Base-by-base conservation (phyloP, 2,329 filamentous ascomycete genomes). In the Coniochaeta prunicola region DNA sequence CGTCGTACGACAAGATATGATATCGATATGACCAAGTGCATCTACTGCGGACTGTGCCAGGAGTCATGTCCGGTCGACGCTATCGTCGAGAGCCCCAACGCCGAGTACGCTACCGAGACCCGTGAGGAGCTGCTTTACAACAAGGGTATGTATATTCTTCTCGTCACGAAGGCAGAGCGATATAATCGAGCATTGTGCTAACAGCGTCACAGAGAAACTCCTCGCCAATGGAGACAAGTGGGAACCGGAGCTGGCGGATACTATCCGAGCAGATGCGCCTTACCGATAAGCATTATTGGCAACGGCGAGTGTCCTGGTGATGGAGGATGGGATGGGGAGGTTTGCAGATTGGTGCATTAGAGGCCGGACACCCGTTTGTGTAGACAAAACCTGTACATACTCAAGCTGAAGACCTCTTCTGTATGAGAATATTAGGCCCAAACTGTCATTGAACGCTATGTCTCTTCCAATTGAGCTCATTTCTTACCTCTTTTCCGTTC, bases 1-100 rank as follows among this genome's bases (percentile, higher is more conserved):
- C 87, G 94, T 76, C 87, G 94, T 72, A 99, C 94, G 57, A 97
- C 93, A 61, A 87, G 93, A 73, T 99, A 99, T 79, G 94, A 99
- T 74, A 97, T 99, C 72, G 94, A 99, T 78, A 99, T 99, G 94
- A 97, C 94, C 71, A 99, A 99, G 84, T 99, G 94, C 80, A 99
- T 99, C 77, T 99, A 97, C 86, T 97, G 94, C 75, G 94, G 94
- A 57, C 96, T 96, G 80, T 97, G 94, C 85, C 93, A 97, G 80
- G 94, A 99, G 81, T 96, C 91, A 65, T 99, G 94, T 79, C 94
- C 94, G 50, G 94, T 99, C 58, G 94, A 99, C 77, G 94, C 94
- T 61, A 99, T 84, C 65, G 83, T 86, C 59, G 83, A 85, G 74
- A 82, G 79, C 55, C 83, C 83, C 65, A 85, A 85, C 66, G 81